phyloP scores from a whole-genome alignment of 202 grass and related monocot genomes.

The Carex sylvatica region DNA sequence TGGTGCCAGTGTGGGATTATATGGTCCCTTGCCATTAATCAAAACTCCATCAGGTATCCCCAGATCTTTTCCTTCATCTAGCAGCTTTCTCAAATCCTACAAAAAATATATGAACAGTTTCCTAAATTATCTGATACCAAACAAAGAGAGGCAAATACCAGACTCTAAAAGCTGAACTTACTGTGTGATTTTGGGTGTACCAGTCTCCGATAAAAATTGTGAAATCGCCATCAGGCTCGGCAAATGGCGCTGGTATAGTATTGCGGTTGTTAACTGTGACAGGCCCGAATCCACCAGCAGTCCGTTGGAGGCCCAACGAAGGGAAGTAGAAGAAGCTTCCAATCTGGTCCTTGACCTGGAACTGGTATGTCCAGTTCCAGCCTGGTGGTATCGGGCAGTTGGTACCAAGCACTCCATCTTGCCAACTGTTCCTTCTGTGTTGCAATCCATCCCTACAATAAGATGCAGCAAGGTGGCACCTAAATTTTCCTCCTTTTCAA shows the following conservation, averaged over 20 bases:
- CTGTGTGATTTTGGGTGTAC: slow-evolving; percentile 83
- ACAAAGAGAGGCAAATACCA: background rate
- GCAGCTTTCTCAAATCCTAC: slow-evolving; percentile 74
- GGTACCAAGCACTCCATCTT: slow-evolving; percentile 87
- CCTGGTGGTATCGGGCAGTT: slow-evolving; percentile 86
- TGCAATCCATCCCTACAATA: slow-evolving; percentile 78
- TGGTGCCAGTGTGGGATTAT: slow-evolving; percentile 53
- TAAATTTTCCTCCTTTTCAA: background rate
- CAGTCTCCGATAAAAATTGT: slow-evolving; percentile 85
- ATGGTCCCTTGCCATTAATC: slow-evolving; percentile 70
- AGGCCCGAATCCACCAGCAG: slow-evolving; percentile 67
- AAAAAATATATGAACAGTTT: slow-evolving; percentile 15
- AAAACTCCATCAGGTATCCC: slow-evolving; percentile 70
- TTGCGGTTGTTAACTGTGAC: slow-evolving; percentile 74
- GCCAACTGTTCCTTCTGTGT: slow-evolving; percentile 87
- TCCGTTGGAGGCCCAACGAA: slow-evolving; percentile 62
- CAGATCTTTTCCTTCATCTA: slow-evolving; percentile 68
- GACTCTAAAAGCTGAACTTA: slow-evolving; percentile 29
- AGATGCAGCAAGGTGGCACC: background rate
- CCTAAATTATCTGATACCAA: background rate
- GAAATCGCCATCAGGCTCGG: slow-evolving; percentile 59
- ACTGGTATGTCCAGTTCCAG: slow-evolving; percentile 99
- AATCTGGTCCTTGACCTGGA: slow-evolving; percentile 94
- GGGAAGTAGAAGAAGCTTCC: slow-evolving; percentile 99
- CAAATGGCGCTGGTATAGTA: slow-evolving; percentile 56